Evolutionary conservation across 2,329 filamentous ascomycete genomes (phyloP).

Genomic region (Coleophoma crateriformis): DNA sequence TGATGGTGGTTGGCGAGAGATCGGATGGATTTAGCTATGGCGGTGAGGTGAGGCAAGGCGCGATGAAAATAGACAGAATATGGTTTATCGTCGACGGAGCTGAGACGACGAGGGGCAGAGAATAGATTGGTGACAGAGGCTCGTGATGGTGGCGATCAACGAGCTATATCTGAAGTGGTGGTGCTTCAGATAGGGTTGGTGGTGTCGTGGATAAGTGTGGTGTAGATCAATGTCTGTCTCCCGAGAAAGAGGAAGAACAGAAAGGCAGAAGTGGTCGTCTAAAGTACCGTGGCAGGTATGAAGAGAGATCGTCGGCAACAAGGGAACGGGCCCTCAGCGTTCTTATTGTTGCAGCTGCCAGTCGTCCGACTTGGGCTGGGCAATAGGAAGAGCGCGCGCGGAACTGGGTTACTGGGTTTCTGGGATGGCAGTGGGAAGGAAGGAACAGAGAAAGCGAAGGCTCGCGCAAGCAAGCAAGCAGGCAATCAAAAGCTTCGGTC

Average conservation of each 20-base stretch:
- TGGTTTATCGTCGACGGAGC: slow-evolving; percentile 8
- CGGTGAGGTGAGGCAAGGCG: slow-evolving; percentile 20
- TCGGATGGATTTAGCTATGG: slow-evolving; percentile 10
- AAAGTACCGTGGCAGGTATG: slow-evolving; percentile 15
- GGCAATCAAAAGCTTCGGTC: no score
- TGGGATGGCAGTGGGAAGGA: not conserved
- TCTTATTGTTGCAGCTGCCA: slow-evolving; percentile 14
- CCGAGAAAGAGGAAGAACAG: not conserved
- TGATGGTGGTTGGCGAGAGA: slow-evolving; percentile 12
- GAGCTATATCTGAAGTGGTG: not conserved
- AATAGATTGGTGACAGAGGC: not conserved
- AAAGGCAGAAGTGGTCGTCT: slow-evolving; percentile 1
- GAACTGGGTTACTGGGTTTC: not conserved
- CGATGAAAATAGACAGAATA: slow-evolving; percentile 12
- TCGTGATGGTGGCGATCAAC: slow-evolving; percentile 2
- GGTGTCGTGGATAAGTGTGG: slow-evolving; percentile 13
- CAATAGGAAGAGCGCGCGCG: not conserved
- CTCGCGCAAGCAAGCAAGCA: no score
- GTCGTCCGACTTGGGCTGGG: not conserved
- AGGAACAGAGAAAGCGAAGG: not conserved
- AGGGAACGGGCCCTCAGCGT: slow-evolving; percentile 17
- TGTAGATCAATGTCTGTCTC: not conserved
- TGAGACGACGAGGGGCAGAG: not conserved
- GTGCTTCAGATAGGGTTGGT: not conserved
- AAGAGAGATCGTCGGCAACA: slow-evolving; percentile 16